These are phyloP conservation scores for Crucibulum laeve DNA, from an alignment of 768 basidiomycete species.

Conservation along the genomic window DNA sequence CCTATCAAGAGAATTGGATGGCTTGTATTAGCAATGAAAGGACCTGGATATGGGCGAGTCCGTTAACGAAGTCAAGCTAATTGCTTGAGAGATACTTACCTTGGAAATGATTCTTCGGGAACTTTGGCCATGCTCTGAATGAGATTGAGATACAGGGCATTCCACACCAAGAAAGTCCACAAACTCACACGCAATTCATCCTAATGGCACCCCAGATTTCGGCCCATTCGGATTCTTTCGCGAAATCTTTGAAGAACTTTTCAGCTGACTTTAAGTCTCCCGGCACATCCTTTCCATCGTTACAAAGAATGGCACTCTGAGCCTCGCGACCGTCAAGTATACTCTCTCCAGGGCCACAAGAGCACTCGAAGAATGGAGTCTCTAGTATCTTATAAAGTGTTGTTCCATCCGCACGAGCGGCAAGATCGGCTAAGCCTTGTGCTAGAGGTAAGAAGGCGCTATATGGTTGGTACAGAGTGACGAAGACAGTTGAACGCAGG, in stretches of 20 bases:
- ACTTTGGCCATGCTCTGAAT: slow-evolving; percentile 19
- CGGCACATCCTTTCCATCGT: slow-evolving; percentile 28
- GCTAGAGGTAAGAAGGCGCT: slow-evolving; percentile 27
- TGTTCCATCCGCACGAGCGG: slow-evolving; percentile 23
- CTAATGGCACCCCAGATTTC: slow-evolving; percentile 25
- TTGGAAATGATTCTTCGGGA: slow-evolving; percentile 17
- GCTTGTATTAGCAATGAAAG: slow-evolving; percentile 13
- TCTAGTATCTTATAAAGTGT: slow-evolving; percentile 16
- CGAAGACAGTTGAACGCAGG: slow-evolving; percentile 25
- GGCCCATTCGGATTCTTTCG: slow-evolving; percentile 22
- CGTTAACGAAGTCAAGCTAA: neutral
- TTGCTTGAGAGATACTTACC: slow-evolving; percentile 9
- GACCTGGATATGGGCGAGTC: neutral
- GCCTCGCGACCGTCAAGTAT: slow-evolving; percentile 13
- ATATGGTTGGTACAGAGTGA: slow-evolving; percentile 30
- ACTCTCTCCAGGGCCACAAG: slow-evolving; percentile 15
- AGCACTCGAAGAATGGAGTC: slow-evolving; percentile 21
- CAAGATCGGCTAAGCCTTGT: slow-evolving; percentile 27
- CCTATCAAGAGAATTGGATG: slow-evolving; percentile 24
- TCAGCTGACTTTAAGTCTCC: slow-evolving; percentile 19
- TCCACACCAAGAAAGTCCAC: too few species aligned
- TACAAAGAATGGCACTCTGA: slow-evolving; percentile 22
- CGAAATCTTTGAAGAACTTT: slow-evolving; percentile 20
- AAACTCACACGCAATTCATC: slow-evolving; percentile 25
- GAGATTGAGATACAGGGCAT: neutral